Conservation (phyloP, 1,284 basidiomycete genomes). For the Apiotrichum laibachii region DNA sequence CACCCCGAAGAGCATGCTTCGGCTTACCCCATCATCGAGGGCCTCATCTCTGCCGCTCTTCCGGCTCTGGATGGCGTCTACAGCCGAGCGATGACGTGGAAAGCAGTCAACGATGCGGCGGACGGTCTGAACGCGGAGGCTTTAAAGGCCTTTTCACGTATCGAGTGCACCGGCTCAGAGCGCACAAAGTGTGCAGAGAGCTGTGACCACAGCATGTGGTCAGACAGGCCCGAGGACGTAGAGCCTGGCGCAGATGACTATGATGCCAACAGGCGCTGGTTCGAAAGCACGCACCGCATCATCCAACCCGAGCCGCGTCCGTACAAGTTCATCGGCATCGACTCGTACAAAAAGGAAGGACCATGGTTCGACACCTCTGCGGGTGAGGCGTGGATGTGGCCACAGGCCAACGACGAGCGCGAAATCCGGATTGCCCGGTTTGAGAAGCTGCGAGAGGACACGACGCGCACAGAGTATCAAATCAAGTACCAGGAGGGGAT, state of each 20-base stretch:
- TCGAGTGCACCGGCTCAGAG: not conserved
- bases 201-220: slow-evolving; percentile 7
- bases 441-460: too few species aligned
- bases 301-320: slow-evolving; percentile 11
- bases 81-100: slow-evolving; percentile 6
- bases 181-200: slow-evolving; percentile 5
- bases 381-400: not conserved
- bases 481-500: too few species aligned
- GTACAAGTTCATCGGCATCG: slow-evolving; percentile 12
- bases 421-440: too few species aligned
- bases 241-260: not conserved
- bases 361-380: not conserved
- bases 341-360: not conserved
- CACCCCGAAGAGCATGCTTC: slow-evolving; percentile 1
- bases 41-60: slow-evolving; percentile 4
- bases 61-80: slow-evolving; percentile 8
- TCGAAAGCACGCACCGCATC: slow-evolving; percentile 10
- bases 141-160: not conserved
- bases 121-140: not conserved
- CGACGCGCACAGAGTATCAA: too few species aligned
- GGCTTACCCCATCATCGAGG: slow-evolving; percentile 8
- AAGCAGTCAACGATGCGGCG: not conserved
- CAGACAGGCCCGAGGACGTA: not conserved
- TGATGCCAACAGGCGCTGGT: slow-evolving; percentile 8
- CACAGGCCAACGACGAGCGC: not conserved